Percentiles rank a stretch among this genome's conserved stretches.
phyloP scores from a whole-genome alignment of 441 rosid genomes.

The California macrophylla region DNA sequence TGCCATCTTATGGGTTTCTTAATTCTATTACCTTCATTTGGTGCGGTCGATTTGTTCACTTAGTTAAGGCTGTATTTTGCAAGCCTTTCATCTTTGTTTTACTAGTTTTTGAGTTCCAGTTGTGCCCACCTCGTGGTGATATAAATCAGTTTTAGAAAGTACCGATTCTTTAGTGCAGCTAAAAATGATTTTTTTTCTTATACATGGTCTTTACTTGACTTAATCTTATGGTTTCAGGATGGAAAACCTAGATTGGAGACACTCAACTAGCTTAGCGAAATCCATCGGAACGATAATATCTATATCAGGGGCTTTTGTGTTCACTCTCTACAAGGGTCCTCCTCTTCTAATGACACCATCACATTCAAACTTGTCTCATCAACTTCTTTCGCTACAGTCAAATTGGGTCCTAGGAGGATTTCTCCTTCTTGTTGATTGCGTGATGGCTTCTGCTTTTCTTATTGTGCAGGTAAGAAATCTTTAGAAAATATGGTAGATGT shows the following conservation, averaged over 20 bases:
- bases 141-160: not conserved
- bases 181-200: not conserved
- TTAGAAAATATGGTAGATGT: not conserved
- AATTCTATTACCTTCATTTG: not conserved
- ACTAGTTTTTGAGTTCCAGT: not conserved
- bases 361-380: conserved; percentile 18
- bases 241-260: conserved; percentile 41
- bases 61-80: not conserved
- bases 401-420: conserved; percentile 50
- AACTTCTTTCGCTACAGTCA: conserved; percentile 24
- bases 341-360: conserved; percentile 22
- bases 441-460: conserved; percentile 35
- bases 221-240: conserved; percentile 26
- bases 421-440: conserved; percentile 40
- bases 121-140: not conserved
- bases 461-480: conserved; percentile 39
- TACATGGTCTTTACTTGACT: conserved; percentile 15
- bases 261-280: conserved; percentile 32
- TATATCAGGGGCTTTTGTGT: conserved; percentile 40
- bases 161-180: not conserved
- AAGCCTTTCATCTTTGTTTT: not conserved
- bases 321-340: conserved; percentile 44
- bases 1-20: not conserved
- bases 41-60: not conserved
- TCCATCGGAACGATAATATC: conserved; percentile 38